Base-by-base conservation (phyloP, 768 basidiomycete genomes). In the Calvatia gigantea region DNA sequence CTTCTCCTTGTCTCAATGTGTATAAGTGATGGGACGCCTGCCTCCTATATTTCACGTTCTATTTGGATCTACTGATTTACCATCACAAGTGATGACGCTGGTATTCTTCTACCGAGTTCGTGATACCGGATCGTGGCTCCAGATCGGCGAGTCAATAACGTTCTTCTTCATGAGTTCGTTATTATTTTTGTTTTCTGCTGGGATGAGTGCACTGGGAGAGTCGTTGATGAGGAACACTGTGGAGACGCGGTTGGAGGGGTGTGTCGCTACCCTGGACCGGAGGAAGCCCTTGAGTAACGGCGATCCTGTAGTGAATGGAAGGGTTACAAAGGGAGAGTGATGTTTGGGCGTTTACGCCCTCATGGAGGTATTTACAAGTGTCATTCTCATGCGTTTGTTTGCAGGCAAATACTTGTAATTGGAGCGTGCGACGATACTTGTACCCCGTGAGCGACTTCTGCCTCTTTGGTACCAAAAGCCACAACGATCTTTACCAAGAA, bases 101-200 rank as follows among this genome's bases (percentile, higher is more conserved):
- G 75, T 84, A 3, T 93, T 94, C 72, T 94, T 94, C 69, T 85
- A 85, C 74, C 83, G 83, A 37, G 91, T 94, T 27, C 84, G 83
- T 21, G 90, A 94, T 66, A 89, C 83, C 5, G 88, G 92, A 0
- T 91, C 88, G 2, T 94, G 92, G 92, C 72, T 94, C 54, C 89
- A 94, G 64, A 94, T 93, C 51, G 92, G 92, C 6, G 88, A 90
- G 64, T 86, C 89, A 0, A 92, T 94, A 66, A 91, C 81, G 47
- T 92, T 93, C 71, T 94, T 92, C 70, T 87, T 86, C 61, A 90
- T 94, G 57, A 83, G 89, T 1, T 91, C 89, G 1, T 70, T 93
- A 32, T 73, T 94, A 51, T 75, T 90, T 39, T 75, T 91, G 3
- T 93, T 89, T 83, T 86, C 87, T 0, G 88, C 86, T 25, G 88